Evolutionary conservation across 371 early-diverging fungal species (phyloP).

Genomic region (Dipsacomyces acuminosporus): DNA sequence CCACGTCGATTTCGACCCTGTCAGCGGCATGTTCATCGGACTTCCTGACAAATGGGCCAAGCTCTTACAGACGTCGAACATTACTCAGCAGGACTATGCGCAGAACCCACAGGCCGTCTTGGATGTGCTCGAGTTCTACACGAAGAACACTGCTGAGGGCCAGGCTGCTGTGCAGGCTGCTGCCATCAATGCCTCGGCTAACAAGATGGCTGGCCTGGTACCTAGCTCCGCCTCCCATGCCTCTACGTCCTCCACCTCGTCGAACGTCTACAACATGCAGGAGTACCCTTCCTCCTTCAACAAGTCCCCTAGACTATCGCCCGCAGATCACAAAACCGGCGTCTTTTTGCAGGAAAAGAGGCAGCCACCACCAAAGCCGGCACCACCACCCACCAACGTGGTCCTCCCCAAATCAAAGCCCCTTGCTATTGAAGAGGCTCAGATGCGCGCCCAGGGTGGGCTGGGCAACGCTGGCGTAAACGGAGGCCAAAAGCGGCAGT

Average conservation of each 20-base stretch:
- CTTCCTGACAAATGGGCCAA: constrained; percentile 91
- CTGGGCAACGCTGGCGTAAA: too few species aligned
- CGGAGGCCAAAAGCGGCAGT: constrained; percentile 44
- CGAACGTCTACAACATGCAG: neutral
- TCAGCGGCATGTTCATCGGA: constrained; percentile 87
- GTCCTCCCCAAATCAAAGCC: constrained; percentile 41
- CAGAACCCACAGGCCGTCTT: constrained; percentile 97
- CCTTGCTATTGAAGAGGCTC: constrained; percentile 46
- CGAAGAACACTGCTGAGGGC: constrained; percentile 57
- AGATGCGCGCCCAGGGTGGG: constrained; percentile 33
- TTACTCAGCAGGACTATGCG: constrained; percentile 91
- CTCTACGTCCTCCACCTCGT: neutral
- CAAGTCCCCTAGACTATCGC: neutral
- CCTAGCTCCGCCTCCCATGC: too few species aligned
- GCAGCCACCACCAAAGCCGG: constrained; percentile 39
- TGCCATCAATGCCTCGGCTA: constrained; percentile 13
- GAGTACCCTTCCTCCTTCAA: neutral
- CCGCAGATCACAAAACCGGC: neutral
- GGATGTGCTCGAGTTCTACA: constrained; percentile 94
- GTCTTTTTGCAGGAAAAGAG: constrained; percentile 16
- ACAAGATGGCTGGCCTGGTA: constrained; percentile 41
- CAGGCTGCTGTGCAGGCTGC: constrained; percentile 15
- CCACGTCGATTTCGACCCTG: constrained; percentile 95
- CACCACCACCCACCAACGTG: constrained; percentile 29
- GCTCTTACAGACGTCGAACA: constrained; percentile 82